Percentiles rank a stretch among this genome's conserved stretches.
phyloP scores from a whole-genome alignment of 2,329 filamentous ascomycete genomes.

The Zarea fungicola region DNA sequence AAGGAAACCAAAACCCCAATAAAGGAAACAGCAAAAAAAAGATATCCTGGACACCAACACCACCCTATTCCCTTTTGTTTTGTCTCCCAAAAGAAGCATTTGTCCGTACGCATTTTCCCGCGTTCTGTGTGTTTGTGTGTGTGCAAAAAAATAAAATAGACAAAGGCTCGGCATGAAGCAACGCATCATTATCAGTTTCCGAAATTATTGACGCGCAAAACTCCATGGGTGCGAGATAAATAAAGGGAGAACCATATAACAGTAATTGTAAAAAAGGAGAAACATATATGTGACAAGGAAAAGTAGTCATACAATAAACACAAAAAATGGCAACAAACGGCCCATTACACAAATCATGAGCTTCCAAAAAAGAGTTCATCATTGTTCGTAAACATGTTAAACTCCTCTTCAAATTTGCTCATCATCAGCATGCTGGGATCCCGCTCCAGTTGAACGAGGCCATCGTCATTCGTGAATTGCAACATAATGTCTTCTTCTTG shows the following conservation, averaged over 20 bases:
- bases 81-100: slow-evolving; percentile 5
- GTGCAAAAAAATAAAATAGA: not conserved
- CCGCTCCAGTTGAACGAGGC: slow-evolving; percentile 38
- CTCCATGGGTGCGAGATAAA: not conserved
- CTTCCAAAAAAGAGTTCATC: slow-evolving; percentile 50
- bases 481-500: slow-evolving; percentile 30
- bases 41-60: too few relatives aligned
- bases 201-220: slow-evolving; percentile 5
- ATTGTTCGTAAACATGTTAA: slow-evolving; percentile 46
- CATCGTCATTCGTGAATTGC: slow-evolving; percentile 26
- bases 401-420: slow-evolving; percentile 51
- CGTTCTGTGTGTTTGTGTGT: too few relatives aligned
- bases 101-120: not conserved
- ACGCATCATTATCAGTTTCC: slow-evolving; percentile 3
- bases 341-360: slow-evolving; percentile 19
- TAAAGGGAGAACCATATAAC: too few relatives aligned
- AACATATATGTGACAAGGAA: slow-evolving; percentile 13
- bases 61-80: not conserved
- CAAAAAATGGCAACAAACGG: slow-evolving; percentile 6
- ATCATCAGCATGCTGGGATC: slow-evolving; percentile 46
- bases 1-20: slow-evolving; percentile 4
- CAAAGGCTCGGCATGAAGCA: slow-evolving; percentile 5
- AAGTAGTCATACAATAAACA: slow-evolving; percentile 16
- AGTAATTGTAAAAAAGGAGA: slow-evolving; percentile 4
- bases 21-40: too few relatives aligned